Conservation (phyloP, 768 basidiomycete species). For the Suillus weaverae region DNA sequence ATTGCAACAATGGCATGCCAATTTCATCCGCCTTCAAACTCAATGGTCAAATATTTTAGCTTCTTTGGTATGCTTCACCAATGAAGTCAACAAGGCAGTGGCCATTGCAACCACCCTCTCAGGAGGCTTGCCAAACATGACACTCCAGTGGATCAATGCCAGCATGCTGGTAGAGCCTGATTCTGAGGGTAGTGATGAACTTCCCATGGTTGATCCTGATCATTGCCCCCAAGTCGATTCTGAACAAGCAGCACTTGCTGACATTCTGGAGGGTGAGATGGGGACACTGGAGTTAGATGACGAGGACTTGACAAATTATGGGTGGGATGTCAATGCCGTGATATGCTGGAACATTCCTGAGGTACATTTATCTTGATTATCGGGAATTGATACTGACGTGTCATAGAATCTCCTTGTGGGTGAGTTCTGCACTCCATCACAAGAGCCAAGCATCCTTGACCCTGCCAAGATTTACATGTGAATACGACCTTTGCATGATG, state of each 20-base stretch:
- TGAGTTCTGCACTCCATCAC: not conserved
- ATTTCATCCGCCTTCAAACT: not conserved
- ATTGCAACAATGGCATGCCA: not conserved
- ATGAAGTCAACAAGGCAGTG: constrained; percentile 13
- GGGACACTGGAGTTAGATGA: not conserved
- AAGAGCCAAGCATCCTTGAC: not conserved
- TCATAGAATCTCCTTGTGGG: not conserved
- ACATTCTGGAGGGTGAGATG: not conserved
- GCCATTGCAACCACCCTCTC: constrained; percentile 4
- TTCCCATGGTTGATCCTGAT: not conserved
- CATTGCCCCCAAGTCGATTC: not conserved
- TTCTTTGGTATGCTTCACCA: constrained; percentile 8
- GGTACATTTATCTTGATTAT: not conserved
- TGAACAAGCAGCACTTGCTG: not conserved
- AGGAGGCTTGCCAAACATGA: not conserved
- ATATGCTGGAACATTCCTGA: not conserved
- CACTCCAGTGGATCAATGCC: not conserved
- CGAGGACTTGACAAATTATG: not conserved
- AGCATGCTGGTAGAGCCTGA: not conserved
- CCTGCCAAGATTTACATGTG: not conserved
- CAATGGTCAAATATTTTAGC: constrained; percentile 22
- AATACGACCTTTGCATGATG: not conserved
- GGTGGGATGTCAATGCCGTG: not conserved
- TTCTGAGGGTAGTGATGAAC: not conserved
- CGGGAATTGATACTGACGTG: not conserved